These are phyloP conservation scores for Sugiyamaella novakii DNA, from an alignment of 1,139 yeast species.

Conservation along the genomic window DNA sequence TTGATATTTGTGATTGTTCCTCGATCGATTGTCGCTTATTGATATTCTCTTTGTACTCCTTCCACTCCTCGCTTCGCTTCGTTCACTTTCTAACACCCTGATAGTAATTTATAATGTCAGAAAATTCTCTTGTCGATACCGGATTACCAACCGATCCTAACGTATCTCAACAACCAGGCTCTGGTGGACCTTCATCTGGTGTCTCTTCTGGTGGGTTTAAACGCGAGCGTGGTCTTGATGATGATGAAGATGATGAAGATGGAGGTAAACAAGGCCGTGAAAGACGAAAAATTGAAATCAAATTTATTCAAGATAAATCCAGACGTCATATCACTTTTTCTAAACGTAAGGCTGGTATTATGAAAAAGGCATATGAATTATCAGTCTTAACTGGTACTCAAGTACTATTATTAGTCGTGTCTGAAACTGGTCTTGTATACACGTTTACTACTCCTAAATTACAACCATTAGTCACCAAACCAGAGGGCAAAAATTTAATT, in stretches of 20 bases:
- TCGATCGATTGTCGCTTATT: no score
- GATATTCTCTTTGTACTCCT: background rate
- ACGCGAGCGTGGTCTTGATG: conserved; percentile 37
- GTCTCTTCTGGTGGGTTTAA: conserved; percentile 25
- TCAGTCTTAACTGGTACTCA: conserved; percentile 97
- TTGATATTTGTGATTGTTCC: background rate
- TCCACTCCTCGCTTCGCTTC: background rate
- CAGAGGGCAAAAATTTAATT: conserved; percentile 94
- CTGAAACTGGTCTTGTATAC: conserved; percentile 96
- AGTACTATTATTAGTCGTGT: conserved; percentile 87
- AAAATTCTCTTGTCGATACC: conserved; percentile 26
- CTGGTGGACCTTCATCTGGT: conserved; percentile 15
- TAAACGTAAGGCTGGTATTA: conserved; percentile 96
- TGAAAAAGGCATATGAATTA: conserved; percentile 96
- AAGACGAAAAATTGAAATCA: conserved; percentile 94
- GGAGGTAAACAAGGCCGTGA: conserved; percentile 69
- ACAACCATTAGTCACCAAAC: conserved; percentile 95
- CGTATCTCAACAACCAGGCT: conserved; percentile 20
- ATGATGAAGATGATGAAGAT: conserved; percentile 71
- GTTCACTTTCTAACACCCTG: conserved; percentile 1
- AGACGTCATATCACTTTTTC: conserved; percentile 97
- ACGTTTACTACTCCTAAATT: conserved; percentile 98
- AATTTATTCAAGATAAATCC: conserved; percentile 94
- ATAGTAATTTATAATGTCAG: no score
- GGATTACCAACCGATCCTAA: conserved; percentile 23